Evolutionary conservation across 805 yeast genomes (phyloP).

Genomic region (Cephaloascus albidus): DNA sequence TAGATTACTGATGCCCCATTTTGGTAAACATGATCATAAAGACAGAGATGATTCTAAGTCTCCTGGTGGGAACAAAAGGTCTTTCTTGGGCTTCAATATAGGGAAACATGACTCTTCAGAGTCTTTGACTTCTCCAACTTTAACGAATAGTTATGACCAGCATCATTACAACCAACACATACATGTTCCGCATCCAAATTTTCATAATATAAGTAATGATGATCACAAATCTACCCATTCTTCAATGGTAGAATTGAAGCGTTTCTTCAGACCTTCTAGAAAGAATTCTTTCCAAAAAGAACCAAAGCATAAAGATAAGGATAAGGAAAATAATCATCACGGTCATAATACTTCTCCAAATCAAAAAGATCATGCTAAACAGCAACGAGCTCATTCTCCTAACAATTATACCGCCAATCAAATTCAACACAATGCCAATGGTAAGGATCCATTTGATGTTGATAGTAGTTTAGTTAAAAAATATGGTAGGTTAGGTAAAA

Average conservation of each 20-base stretch:
- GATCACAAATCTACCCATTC: slow-evolving; percentile 17
- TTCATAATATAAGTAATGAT: slow-evolving; percentile 9
- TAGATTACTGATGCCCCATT: not conserved
- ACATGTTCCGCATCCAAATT: slow-evolving; percentile 3
- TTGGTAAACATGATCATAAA: not conserved
- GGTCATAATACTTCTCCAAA: not conserved
- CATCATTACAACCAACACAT: slow-evolving; percentile 4
- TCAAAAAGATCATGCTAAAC: not conserved
- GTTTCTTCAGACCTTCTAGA: slow-evolving; percentile 57
- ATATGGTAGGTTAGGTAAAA: slow-evolving; percentile 67
- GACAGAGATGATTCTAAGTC: not conserved
- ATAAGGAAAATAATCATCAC: not conserved
- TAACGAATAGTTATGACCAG: slow-evolving; percentile 21
- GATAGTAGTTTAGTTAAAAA: slow-evolving; percentile 20
- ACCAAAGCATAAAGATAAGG: not conserved
- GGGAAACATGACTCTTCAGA: slow-evolving; percentile 32
- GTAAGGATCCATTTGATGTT: slow-evolving; percentile 14
- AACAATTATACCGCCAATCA: not conserved
- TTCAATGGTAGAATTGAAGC: slow-evolving; percentile 65
- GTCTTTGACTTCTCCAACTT: slow-evolving; percentile 22
- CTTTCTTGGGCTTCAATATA: slow-evolving; percentile 28
- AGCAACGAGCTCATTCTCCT: not conserved
- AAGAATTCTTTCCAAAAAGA: slow-evolving; percentile 10
- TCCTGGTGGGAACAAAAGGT: not conserved
- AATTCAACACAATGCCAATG: not conserved